These are phyloP conservation scores for Citrus reticulata DNA, from an alignment of 345 rosid genomes.

Conservation along the genomic window DNA sequence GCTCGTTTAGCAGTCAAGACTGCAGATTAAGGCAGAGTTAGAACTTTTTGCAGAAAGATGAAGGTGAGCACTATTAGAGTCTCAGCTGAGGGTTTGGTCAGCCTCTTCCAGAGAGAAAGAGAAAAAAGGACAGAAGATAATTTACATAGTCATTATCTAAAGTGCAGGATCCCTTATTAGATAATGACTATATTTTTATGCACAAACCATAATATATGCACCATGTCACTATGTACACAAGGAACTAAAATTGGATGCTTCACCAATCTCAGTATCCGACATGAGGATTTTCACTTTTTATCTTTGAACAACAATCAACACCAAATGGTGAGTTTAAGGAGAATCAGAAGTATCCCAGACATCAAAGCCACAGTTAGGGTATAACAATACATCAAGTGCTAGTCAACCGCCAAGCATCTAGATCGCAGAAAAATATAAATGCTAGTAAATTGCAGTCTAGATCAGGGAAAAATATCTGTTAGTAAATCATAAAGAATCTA, in stretches of 20 bases:
- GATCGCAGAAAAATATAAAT: too few species aligned
- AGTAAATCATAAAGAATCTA: neutral
- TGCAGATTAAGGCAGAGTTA: constrained; percentile 15
- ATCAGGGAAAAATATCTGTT: too few species aligned
- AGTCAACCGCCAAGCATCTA: neutral
- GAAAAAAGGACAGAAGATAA: neutral
- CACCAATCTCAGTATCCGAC: neutral
- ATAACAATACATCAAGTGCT: neutral
- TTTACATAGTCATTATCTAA: too few species aligned
- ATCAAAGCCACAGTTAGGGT: neutral
- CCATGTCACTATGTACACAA: neutral
- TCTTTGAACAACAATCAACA: neutral
- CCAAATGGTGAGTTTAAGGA: neutral
- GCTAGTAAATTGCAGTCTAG: neutral
- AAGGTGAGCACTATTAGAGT: neutral
- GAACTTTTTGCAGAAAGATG: neutral
- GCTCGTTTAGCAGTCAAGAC: constrained; percentile 42
- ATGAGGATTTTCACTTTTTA: neutral
- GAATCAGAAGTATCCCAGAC: neutral
- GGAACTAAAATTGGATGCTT: neutral
- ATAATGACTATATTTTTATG: too few species aligned
- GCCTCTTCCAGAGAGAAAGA: neutral
- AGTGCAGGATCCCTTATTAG: too few species aligned
- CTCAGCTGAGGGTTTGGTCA: neutral
- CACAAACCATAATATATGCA: neutral